These are phyloP conservation scores for Flaveria brownii DNA, from an alignment of 129 eudicot species.

Conservation along the genomic window DNA sequence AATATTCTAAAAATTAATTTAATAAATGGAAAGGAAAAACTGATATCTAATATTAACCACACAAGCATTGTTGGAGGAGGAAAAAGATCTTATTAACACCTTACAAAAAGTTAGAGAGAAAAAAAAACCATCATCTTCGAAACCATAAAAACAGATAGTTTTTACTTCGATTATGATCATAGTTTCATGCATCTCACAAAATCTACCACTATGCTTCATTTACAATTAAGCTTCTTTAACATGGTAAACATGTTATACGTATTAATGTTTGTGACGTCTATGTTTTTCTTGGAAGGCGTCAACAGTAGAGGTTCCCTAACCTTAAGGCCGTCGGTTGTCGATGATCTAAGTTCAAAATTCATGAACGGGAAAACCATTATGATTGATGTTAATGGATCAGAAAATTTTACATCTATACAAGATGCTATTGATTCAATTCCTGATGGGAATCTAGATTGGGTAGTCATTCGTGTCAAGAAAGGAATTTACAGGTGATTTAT, in stretches of 20 bases:
- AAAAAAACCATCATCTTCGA: slow-evolving; percentile 23
- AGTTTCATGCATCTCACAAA: neutral
- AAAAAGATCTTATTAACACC: slow-evolving; percentile 19
- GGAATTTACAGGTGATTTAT: slow-evolving; percentile 66
- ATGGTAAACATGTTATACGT: slow-evolving; percentile 11
- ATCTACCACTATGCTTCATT: neutral
- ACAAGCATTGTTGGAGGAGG: neutral
- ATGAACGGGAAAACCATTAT: slow-evolving; percentile 32
- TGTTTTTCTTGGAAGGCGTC: slow-evolving; percentile 30
- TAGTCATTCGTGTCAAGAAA: slow-evolving; percentile 54
- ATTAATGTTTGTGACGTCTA: slow-evolving; percentile 10
- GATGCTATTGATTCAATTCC: slow-evolving; percentile 83
- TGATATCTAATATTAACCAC: slow-evolving; percentile 6
- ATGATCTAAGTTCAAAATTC: slow-evolving; percentile 56
- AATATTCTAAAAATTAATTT: neutral
- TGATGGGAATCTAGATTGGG: slow-evolving; percentile 63
- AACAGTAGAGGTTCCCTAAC: slow-evolving; percentile 35
- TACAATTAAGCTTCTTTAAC: neutral
- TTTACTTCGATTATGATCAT: neutral
- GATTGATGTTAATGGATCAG: slow-evolving; percentile 55
- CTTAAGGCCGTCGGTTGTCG: slow-evolving; percentile 14
- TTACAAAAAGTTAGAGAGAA: neutral
- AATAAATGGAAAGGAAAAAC: slow-evolving; percentile 1
- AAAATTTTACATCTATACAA: slow-evolving; percentile 60
- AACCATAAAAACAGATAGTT: neutral